phyloP scores from a whole-genome alignment of 2,329 filamentous ascomycete genomes.

The Nannizziopsis arthrosporioides region DNA sequence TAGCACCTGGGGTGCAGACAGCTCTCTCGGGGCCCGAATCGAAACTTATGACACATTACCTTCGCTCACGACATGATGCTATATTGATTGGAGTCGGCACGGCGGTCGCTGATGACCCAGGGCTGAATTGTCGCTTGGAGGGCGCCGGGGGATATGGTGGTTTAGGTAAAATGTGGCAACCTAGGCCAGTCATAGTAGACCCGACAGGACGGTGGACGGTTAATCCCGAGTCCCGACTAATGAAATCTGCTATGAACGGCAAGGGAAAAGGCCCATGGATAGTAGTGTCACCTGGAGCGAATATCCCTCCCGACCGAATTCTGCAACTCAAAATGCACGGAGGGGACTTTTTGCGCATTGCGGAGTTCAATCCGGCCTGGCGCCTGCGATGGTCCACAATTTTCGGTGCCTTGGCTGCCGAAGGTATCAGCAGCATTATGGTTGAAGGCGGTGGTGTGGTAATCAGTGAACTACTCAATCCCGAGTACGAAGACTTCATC shows the following conservation, averaged over 20 bases:
- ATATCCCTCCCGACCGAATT: slow-evolving; percentile 38
- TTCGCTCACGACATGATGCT: slow-evolving; percentile 72
- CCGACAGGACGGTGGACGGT: slow-evolving; percentile 63
- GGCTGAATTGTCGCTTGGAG: slow-evolving; percentile 68
- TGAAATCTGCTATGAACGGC: slow-evolving; percentile 52
- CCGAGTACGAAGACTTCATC: slow-evolving; percentile 50
- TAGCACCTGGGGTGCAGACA: slow-evolving; percentile 69
- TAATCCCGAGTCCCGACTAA: slow-evolving; percentile 48
- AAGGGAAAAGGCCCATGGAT: slow-evolving; percentile 64
- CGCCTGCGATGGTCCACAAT: slow-evolving; percentile 55
- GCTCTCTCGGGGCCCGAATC: slow-evolving; percentile 68
- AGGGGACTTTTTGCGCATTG: slow-evolving; percentile 35
- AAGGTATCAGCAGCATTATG: slow-evolving; percentile 70
- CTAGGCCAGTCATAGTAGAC: slow-evolving; percentile 72
- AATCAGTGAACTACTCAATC: slow-evolving; percentile 67
- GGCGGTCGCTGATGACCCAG: slow-evolving; percentile 71
- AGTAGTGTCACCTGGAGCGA: slow-evolving; percentile 42
- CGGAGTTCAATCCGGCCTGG: slow-evolving; percentile 30
- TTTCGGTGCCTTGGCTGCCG: slow-evolving; percentile 44
- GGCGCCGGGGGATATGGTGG: slow-evolving; percentile 48
- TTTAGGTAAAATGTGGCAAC: slow-evolving; percentile 48
- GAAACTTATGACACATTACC: slow-evolving; percentile 87
- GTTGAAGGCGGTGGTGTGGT: slow-evolving; percentile 76
- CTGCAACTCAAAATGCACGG: slow-evolving; percentile 37
- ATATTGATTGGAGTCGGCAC: slow-evolving; percentile 81